Percentiles rank a stretch among this genome's conserved stretches.
These are phyloP conservation scores for Microbotryomycetes sp. DNA, from an alignment of 1,284 basidiomycete species.

Conservation along the genomic window DNA sequence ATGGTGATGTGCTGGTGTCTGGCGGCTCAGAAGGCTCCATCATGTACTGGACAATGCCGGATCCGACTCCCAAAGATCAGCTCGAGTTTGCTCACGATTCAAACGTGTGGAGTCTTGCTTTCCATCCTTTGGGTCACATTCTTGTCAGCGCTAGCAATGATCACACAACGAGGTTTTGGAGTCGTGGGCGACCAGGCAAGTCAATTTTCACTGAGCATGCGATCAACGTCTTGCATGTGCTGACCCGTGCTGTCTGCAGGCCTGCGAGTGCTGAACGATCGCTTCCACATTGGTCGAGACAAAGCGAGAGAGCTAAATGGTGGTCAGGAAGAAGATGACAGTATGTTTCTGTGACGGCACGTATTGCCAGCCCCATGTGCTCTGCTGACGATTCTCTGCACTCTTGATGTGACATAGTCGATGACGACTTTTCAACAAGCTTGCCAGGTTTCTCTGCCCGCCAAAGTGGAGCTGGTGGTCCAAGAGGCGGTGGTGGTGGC, in stretches of 20 bases:
- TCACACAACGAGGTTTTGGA: slow-evolving; percentile 97
- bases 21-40: slow-evolving; percentile 91
- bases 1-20: slow-evolving; percentile 76
- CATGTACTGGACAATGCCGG: slow-evolving; percentile 78
- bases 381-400: not conserved
- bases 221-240: not conserved
- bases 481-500: not conserved
- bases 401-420: no score
- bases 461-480: not conserved
- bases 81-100: slow-evolving; percentile 92
- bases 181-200: slow-evolving; percentile 66
- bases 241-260: not conserved
- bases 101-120: slow-evolving; percentile 91
- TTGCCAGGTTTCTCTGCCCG: not conserved
- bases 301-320: slow-evolving; percentile 29
- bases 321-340: slow-evolving; percentile 23
- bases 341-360: no score
- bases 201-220: not conserved
- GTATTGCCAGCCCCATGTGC: no score
- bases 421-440: not conserved
- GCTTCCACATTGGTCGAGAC: slow-evolving; percentile 37
- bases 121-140: slow-evolving; percentile 92
- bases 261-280: slow-evolving; percentile 15
- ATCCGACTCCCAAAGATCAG: slow-evolving; percentile 59
- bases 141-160: slow-evolving; percentile 90